Base-by-base conservation (phyloP, 345 rosid species). In the Angophora floribunda region DNA sequence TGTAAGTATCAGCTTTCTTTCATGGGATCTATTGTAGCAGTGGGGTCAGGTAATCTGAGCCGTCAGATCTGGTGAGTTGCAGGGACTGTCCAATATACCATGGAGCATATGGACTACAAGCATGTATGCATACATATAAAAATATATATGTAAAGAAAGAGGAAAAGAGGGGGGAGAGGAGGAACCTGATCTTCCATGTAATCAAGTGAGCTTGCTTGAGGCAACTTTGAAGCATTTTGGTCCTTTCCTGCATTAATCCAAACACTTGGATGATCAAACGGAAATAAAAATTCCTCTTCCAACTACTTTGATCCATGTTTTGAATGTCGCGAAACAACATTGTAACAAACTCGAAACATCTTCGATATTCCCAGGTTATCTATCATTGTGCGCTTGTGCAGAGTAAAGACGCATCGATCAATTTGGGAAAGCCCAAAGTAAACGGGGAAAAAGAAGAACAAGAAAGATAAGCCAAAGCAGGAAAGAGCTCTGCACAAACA, bases 211-310 rank as follows among this genome's bases (percentile, higher is more conserved):
- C 50, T 85, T 41, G 53, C 70, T 9, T 22, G 1, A 36, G 21
- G 86, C 75, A 87, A 85, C 47, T 85, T 85, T 61, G 70, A 36
- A 41, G 85, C 80, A 45, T 65, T 12, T 6, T 51, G 78, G 41
- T 75, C 90, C 52, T 52, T 45, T 75, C 87, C 90, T 85, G 90
- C 90, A 87, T 79, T 36, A 22, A 75, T 41, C 51, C 88, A 75
- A 45, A 53, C 86, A 87, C 21, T 75, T 22, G 1, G 84, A 75
- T 41, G 49, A 75, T 75, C 49, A 75, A 75, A 41, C 49, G 84
- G 14, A 61, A 61, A 3, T 75, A 75, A 36, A 19, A 75, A 41
- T 13, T 6, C 12, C 26, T 41, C 3, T 75, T 75, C 49, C 84
- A 41, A 41, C 84, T 41, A 75, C 84, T 75, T 75, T 3, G 84